phyloP scores from a whole-genome alignment of 129 eudicot species.

The Artemisia annua region DNA sequence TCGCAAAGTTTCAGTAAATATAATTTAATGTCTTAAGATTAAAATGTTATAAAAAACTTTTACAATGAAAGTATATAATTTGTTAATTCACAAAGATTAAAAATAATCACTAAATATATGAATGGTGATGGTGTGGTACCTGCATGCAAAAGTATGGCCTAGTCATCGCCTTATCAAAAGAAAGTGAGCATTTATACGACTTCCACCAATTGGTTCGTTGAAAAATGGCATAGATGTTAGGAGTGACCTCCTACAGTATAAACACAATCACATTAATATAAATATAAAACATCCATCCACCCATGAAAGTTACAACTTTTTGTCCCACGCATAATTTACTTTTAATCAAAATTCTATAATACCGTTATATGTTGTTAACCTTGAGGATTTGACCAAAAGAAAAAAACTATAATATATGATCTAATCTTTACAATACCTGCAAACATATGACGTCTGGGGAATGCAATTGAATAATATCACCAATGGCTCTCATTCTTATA shows the following conservation, averaged over 20 bases:
- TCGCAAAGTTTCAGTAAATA: too few relatives aligned
- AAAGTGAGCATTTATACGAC: conserved; percentile 65
- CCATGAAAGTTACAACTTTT: background rate
- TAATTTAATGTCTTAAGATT: too few relatives aligned
- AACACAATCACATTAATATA: background rate
- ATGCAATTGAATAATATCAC: conserved; percentile 72
- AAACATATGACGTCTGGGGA: conserved; percentile 82
- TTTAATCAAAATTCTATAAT: too few relatives aligned
- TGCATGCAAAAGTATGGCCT: conserved; percentile 84
- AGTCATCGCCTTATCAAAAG: conserved; percentile 43
- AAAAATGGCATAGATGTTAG: conserved; percentile 55
- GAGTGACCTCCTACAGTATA: conserved; percentile 77
- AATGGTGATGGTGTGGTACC: conserved; percentile 38
- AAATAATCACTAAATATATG: too few relatives aligned
- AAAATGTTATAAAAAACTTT: too few relatives aligned
- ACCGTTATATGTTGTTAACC: too few relatives aligned
- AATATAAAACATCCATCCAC: background rate
- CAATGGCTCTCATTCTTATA: conserved; percentile 13
- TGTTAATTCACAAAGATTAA: background rate
- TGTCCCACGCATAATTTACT: background rate
- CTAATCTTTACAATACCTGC: conserved; percentile 48
- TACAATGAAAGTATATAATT: too few relatives aligned
- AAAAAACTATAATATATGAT: too few relatives aligned
- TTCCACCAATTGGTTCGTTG: conserved; percentile 87
- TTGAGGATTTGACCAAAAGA: too few relatives aligned